Conservation (phyloP, 2,329 filamentous ascomycete genomes). For the Hymenoscyphus fraxineus region DNA sequence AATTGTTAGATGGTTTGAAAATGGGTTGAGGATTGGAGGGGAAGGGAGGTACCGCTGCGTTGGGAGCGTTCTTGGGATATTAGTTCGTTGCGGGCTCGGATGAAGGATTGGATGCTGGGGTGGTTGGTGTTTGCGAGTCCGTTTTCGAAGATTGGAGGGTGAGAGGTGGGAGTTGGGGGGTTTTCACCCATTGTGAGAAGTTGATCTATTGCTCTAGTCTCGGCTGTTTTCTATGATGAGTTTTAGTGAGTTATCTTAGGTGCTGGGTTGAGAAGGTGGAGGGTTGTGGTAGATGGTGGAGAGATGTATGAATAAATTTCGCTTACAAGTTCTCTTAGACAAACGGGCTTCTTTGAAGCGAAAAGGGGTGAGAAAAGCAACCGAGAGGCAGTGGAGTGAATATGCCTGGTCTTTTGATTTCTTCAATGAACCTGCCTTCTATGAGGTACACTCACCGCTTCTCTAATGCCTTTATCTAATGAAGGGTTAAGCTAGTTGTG, state of each 20-base stretch:
- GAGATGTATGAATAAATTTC: background rate
- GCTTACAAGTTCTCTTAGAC: background rate
- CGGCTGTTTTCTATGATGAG: no score
- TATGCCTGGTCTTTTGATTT: background rate
- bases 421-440: background rate
- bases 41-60: conserved; percentile 23
- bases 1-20: conserved; percentile 44
- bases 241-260: no score
- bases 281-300: background rate
- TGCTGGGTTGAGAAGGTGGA: background rate
- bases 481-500: background rate
- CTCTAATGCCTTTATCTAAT: background rate
- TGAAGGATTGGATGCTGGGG: conserved; percentile 1
- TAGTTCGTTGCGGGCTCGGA: conserved; percentile 7
- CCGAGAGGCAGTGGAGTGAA: background rate
- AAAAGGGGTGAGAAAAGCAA: background rate
- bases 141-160: background rate
- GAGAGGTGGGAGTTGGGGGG: background rate
- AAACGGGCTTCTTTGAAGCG: background rate
- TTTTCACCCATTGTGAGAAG: background rate
- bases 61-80: conserved; percentile 19
- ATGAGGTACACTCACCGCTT: background rate
- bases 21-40: background rate
- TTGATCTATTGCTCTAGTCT: no score
- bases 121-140: conserved; percentile 1